These are phyloP conservation scores for Sporopachydermia lactativora DNA, from an alignment of 805 yeast genomes.

Conservation along the genomic window DNA sequence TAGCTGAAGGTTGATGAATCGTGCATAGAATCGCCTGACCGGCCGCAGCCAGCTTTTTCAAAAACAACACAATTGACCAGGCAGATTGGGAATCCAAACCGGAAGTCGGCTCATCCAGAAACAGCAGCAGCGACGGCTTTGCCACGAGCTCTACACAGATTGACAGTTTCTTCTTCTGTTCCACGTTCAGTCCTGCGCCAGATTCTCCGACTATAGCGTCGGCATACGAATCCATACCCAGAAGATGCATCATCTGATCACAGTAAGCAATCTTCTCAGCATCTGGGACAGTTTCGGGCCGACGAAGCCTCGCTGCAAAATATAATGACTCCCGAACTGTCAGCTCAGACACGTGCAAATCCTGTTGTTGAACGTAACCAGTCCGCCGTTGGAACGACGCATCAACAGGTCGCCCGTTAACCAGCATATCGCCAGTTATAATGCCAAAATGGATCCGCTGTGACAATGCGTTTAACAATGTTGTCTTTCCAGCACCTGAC, in stretches of 20 bases:
- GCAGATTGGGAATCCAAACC: conserved; percentile 48
- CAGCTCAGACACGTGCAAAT: conserved; percentile 34
- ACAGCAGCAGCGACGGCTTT: conserved; percentile 35
- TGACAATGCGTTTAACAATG: conserved; percentile 37
- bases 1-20: conserved; percentile 24
- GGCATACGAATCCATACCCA: conserved; percentile 38
- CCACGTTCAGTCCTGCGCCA: conserved; percentile 39
- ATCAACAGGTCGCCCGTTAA: conserved; percentile 36
- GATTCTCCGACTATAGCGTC: conserved; percentile 35
- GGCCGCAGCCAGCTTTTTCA: conserved; percentile 33
- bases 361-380: conserved; percentile 50
- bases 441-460: conserved; percentile 42
- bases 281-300: conserved; percentile 25
- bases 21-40: conserved; percentile 47
- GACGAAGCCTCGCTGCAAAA: conserved; percentile 37
- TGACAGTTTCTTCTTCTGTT: conserved; percentile 38
- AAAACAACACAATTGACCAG: conserved; percentile 40
- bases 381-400: conserved; percentile 37
- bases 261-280: conserved; percentile 35
- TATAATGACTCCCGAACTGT: conserved; percentile 40
- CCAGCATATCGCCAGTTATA: conserved; percentile 43
- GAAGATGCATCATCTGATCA: conserved; percentile 33
- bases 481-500: conserved; percentile 53
- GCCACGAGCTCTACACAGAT: conserved; percentile 44
- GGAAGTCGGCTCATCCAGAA: conserved; percentile 49